Percentiles rank a stretch among this genome's conserved stretches.
phyloP scores from a whole-genome alignment of 176 grass and related monocot species.

The Aegilops umbellulata region DNA sequence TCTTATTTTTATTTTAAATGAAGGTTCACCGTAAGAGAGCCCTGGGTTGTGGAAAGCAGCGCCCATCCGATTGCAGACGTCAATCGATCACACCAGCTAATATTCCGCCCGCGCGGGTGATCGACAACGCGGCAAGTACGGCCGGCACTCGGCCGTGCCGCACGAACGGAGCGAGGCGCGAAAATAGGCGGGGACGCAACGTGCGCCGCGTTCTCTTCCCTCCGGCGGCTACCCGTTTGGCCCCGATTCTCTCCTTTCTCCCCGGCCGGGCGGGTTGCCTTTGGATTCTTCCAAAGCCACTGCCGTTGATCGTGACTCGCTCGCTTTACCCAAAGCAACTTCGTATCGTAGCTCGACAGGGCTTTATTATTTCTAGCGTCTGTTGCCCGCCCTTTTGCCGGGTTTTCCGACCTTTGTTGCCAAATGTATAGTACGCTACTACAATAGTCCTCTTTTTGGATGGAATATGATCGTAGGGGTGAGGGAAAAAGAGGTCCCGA shows the following conservation, averaged over 20 bases:
- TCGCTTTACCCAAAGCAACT: slow-evolving; percentile 34
- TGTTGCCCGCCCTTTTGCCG: slow-evolving; percentile 21
- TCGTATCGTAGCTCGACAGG: not conserved
- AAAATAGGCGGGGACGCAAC: not conserved
- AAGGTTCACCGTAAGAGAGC: not conserved
- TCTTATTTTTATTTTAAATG: no score
- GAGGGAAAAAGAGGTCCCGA: no score
- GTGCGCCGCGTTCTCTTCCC: slow-evolving; percentile 5
- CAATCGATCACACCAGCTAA: not conserved
- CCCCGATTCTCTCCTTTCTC: slow-evolving; percentile 13
- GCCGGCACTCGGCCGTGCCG: not conserved
- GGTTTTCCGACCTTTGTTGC: slow-evolving; percentile 18
- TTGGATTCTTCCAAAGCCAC: slow-evolving; percentile 57
- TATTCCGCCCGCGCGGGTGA: not conserved
- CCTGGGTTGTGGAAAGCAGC: not conserved
- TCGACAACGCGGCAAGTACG: not conserved
- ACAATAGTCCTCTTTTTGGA: slow-evolving; percentile 32
- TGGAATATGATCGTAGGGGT: not conserved
- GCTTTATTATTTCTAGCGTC: slow-evolving; percentile 35
- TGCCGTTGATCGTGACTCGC: not conserved
- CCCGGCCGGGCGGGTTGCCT: slow-evolving; percentile 11
- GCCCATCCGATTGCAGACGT: not conserved
- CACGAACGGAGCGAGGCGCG: not conserved
- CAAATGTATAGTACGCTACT: not conserved
- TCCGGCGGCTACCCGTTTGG: slow-evolving; percentile 26